Evolutionary conservation across 2,329 filamentous ascomycete species (phyloP).

Genomic region (Aspergillus sp.): DNA sequence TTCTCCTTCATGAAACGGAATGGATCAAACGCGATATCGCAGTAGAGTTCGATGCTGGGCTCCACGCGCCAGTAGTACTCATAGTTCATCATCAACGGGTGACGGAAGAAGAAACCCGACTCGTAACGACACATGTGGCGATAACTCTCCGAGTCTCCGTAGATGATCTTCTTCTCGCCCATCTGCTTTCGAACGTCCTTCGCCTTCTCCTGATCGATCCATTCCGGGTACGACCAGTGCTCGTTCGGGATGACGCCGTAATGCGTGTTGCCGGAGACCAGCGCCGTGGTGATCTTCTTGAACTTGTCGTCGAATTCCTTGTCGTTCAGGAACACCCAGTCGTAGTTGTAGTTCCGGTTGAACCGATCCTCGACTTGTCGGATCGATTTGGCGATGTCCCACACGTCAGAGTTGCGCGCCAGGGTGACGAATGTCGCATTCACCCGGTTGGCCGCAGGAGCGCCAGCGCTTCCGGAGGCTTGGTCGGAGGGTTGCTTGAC

Average conservation of each 20-base stretch:
- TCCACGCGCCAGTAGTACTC: constrained; percentile 99
- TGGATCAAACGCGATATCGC: constrained; percentile 91
- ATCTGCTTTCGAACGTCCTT: constrained; percentile 90
- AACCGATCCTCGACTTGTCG: constrained; percentile 97
- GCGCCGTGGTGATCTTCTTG: constrained; percentile 82
- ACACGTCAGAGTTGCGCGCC: constrained; percentile 87
- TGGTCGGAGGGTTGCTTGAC: constrained; percentile 13
- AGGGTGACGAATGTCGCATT: constrained; percentile 98
- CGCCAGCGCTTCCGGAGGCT: constrained; percentile 40
- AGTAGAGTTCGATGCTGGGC: constrained; percentile 93
- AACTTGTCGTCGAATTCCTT: constrained; percentile 90
- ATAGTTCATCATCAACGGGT: constrained; percentile 89
- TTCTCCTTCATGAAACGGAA: constrained; percentile 97
- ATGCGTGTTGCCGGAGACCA: constrained; percentile 89
- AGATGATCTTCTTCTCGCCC: constrained; percentile 93
- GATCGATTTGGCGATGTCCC: constrained; percentile 96
- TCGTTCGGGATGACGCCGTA: constrained; percentile 88
- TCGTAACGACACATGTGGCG: constrained; percentile 99
- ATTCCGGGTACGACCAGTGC: constrained; percentile 96
- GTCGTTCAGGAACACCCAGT: constrained; percentile 99
- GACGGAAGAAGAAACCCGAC: constrained; percentile 98
- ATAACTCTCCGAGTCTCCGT: constrained; percentile 95
- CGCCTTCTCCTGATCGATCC: constrained; percentile 94
- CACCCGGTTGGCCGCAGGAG: constrained; percentile 68
- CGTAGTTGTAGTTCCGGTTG: constrained; percentile 94